Evolutionary conservation across 1,284 basidiomycete species (phyloP), one percentile per base, ranked within the genome.

Genomic region (Ustilago loliicola): DNA sequence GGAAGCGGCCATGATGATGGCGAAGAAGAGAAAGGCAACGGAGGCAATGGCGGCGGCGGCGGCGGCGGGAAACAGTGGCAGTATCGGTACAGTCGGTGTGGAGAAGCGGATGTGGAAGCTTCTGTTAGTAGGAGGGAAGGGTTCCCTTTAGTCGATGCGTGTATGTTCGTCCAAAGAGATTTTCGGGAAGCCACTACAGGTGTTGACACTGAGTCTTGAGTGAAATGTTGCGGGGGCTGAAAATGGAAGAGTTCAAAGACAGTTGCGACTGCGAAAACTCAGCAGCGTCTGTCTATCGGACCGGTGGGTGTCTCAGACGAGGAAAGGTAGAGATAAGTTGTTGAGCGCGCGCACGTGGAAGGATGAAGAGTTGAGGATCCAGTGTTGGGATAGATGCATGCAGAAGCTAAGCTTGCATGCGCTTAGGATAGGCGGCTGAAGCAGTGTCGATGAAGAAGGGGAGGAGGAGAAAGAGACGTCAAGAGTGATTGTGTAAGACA

Each of bases 151-250:
- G 58, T 61, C 65, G 71, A 73, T 50, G 47, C 71, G 65, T 73
- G 65, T 73, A 73, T 73, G 51, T 67, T 73, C 71, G 71, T 73
- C 65, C 61, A 64, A 73, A 73, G 65, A 64, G 65, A 73, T 48
- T 42, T 54, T 50, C 27, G 48, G 27, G 1, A 27, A 34, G 40
- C 45, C 52, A 61, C 53, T 61, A 51, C 36, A 34, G 42, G n/a
- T 34, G 29, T 47, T 38, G 27, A 51, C 27, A 38, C 58, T 23
- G 25, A 15, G 51, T 23, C 25, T 50, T 50, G 48, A 4, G 48
- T 27, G 23, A 34, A 19, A 42, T 27, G 32, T 11, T 29, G 50
- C 29, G 17, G 32, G 32, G 19, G n/a, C 5, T 19, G 40, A 32
- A 57, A 47, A 10, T 25, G 36, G 40, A 36, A 1, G 15, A 25